A percentile compares a stretch with the other conserved stretches of the same genome.
phyloP scores from a whole-genome alignment of 768 basidiomycete genomes.

The Trametes coccinea region DNA sequence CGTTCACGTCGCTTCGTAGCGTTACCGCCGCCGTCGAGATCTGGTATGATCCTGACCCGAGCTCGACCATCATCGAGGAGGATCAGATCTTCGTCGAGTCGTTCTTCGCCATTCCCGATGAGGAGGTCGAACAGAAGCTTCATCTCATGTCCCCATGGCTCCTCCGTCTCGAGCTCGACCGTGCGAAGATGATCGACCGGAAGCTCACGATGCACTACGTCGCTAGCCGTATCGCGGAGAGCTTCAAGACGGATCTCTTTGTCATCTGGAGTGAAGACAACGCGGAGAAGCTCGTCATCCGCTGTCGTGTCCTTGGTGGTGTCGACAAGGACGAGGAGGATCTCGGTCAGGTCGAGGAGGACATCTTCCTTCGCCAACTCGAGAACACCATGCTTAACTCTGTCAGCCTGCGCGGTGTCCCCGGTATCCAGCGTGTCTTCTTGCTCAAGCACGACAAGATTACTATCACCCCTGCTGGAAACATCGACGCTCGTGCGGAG shows the following conservation, averaged over 20 bases:
- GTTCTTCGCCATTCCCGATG: slow-evolving; percentile 99
- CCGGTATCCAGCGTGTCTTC: slow-evolving; percentile 89
- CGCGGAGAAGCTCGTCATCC: slow-evolving; percentile 94
- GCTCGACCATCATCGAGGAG: slow-evolving; percentile 92
- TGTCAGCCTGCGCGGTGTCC: slow-evolving; percentile 92
- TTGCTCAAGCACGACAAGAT: slow-evolving; percentile 86
- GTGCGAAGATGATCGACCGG: slow-evolving; percentile 96
- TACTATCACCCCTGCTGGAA: slow-evolving; percentile 61
- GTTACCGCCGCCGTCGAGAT: slow-evolving; percentile 96
- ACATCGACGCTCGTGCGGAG: slow-evolving; percentile 59
- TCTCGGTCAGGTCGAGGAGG: slow-evolving; percentile 78
- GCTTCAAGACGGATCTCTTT: slow-evolving; percentile 93
- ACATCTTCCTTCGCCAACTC: slow-evolving; percentile 92
- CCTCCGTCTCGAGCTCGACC: slow-evolving; percentile 93
- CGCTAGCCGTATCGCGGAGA: slow-evolving; percentile 89
- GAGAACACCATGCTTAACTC: slow-evolving; percentile 97
- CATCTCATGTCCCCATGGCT: slow-evolving; percentile 96
- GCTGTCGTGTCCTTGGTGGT: slow-evolving; percentile 88
- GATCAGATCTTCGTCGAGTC: slow-evolving; percentile 95
- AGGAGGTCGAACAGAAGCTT: slow-evolving; percentile 88
- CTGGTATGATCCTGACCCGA: slow-evolving; percentile 95
- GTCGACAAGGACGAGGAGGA: slow-evolving; percentile 86
- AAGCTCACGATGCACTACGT: slow-evolving; percentile 95
- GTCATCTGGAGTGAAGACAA: slow-evolving; percentile 99
- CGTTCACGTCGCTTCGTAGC: slow-evolving; percentile 90